phyloP scores from a whole-genome alignment of 306 rosid genomes.

The Vigna nakashimae region DNA sequence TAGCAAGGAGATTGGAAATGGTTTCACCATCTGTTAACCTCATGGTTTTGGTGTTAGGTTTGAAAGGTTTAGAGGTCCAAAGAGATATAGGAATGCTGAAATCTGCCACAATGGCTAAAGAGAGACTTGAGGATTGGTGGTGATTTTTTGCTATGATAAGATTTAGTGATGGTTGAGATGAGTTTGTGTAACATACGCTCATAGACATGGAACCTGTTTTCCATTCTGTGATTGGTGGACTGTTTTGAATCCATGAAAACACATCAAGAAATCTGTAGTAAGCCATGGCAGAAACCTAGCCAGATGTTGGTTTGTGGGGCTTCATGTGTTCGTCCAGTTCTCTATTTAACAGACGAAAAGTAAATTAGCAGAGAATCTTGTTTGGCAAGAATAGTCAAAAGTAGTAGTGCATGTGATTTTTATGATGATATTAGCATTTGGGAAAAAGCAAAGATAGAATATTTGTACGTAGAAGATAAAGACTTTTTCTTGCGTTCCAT shows the following conservation, averaged over 20 bases:
- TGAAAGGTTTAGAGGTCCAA: conserved; percentile 83
- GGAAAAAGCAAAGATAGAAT: conserved; percentile 43
- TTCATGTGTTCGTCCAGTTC: conserved; percentile 40
- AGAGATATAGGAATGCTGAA: conserved; percentile 70
- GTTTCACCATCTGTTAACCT: conserved; percentile 53
- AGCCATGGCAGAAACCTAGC: conserved; percentile 59
- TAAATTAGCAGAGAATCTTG: conserved; percentile 50
- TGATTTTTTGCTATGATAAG: conserved; percentile 59
- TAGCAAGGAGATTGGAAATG: conserved; percentile 61
- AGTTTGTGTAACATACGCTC: conserved; percentile 57
- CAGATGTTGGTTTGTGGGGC: conserved; percentile 7
- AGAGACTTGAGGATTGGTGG: conserved; percentile 51
- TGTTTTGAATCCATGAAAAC: conserved; percentile 78
- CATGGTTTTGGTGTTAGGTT: conserved; percentile 45
- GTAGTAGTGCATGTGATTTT: conserved; percentile 38
- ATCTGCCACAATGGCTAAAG: conserved; percentile 67
- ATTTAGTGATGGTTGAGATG: conserved; percentile 78
- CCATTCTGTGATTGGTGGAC: conserved; percentile 81
- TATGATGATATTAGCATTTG: conserved; percentile 33
- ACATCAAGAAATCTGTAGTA: conserved; percentile 63
- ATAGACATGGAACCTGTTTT: conserved; percentile 58
- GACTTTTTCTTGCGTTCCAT: not conserved
- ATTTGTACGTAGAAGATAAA: conserved; percentile 45
- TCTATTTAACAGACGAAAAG: conserved; percentile 39
- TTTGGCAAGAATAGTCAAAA: conserved; percentile 53